phyloP scores from a whole-genome alignment of 768 basidiomycete genomes.

The Suillus weaverae region DNA sequence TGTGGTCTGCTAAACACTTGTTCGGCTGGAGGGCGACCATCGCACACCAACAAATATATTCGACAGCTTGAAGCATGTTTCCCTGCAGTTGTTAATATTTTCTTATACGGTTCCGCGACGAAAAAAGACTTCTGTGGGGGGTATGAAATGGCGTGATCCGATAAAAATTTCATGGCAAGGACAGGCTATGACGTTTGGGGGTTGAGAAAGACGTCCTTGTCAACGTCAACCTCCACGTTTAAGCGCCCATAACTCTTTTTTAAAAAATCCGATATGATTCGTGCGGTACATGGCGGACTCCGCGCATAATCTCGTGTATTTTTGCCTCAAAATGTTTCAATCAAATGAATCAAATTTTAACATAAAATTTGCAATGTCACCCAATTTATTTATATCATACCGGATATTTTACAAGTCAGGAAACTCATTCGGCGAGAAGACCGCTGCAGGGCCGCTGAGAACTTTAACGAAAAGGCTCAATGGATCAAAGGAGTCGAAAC shows the following conservation, averaged over 20 bases:
- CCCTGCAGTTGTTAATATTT: slow-evolving; percentile 1
- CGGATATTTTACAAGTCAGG: not conserved
- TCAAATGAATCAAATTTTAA: not conserved
- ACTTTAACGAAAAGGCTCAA: not conserved
- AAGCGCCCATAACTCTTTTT: not conserved
- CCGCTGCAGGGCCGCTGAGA: not conserved
- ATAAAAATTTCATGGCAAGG: not conserved
- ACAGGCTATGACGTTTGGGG: not conserved
- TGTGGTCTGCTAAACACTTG: not conserved
- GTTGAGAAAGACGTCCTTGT: not conserved
- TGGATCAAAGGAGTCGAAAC: not conserved
- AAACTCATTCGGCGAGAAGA: not conserved
- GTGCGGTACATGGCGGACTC: not conserved
- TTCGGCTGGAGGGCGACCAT: not conserved
- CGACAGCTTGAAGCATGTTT: not conserved
- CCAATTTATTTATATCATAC: not conserved
- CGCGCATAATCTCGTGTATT: no score
- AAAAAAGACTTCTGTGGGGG: not conserved
- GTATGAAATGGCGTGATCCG: slow-evolving; percentile 1
- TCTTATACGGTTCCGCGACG: not conserved
- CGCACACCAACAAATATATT: no score
- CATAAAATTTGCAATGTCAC: not conserved
- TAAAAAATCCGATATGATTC: not conserved
- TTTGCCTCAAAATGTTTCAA: not conserved
- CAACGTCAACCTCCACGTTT: not conserved